Conservation (phyloP, 768 basidiomycete genomes). For the Mycena latifolia region DNA sequence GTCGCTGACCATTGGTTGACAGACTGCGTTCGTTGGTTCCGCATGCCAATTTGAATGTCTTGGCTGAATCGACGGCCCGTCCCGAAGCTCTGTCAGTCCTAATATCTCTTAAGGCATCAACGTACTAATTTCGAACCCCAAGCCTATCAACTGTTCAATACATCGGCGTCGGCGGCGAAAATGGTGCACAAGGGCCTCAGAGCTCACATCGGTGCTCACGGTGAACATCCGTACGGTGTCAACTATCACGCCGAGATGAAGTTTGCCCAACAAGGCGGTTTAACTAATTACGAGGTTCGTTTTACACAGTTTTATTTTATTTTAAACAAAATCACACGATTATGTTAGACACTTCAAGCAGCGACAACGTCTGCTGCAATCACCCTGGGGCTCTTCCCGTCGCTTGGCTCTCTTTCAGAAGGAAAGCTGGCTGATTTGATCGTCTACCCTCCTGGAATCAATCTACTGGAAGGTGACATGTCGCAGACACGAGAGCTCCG, state of each 20-base stretch:
- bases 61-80: constrained; percentile 73
- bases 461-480: constrained; percentile 68
- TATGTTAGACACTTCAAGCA: constrained; percentile 69
- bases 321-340: too few species aligned
- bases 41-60: constrained; percentile 71
- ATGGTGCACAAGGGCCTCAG: constrained; percentile 75
- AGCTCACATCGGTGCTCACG: constrained; percentile 80
- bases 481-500: constrained; percentile 61
- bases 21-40: constrained; percentile 75
- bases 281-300: constrained; percentile 77
- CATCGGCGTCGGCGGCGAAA: constrained; percentile 73
- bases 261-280: constrained; percentile 71
- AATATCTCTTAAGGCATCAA: neutral
- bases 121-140: constrained; percentile 14
- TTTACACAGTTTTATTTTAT: neutral
- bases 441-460: constrained; percentile 70
- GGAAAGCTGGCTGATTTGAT: constrained; percentile 83
- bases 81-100: constrained; percentile 66
- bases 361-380: constrained; percentile 76
- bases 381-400: constrained; percentile 71
- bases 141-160: constrained; percentile 79
- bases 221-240: constrained; percentile 77
- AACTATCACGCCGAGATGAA: constrained; percentile 85
- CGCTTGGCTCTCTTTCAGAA: constrained; percentile 69
- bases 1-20: constrained; percentile 9